Conservation (phyloP, 1,284 basidiomycete genomes). For the Porogramme epimiltina region DNA sequence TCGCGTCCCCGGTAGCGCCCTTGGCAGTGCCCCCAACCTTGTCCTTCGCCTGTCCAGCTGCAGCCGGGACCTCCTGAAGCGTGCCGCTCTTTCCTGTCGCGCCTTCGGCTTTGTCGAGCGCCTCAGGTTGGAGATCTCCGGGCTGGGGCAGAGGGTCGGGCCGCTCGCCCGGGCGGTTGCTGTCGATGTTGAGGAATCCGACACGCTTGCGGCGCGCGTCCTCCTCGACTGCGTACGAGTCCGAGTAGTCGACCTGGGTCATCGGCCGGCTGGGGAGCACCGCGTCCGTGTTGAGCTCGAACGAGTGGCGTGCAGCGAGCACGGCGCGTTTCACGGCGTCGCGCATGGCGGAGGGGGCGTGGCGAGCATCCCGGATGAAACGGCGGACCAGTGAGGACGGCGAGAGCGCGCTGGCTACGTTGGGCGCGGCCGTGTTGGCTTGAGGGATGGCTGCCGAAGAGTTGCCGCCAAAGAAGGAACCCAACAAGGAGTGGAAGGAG, state of each 20-base stretch:
- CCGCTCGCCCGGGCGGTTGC: slow-evolving; percentile 21
- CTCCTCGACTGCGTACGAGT: slow-evolving; percentile 13
- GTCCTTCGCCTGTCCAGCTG: no score
- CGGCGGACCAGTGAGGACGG: slow-evolving; percentile 7
- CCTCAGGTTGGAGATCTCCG: background rate
- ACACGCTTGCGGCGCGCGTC: slow-evolving; percentile 15
- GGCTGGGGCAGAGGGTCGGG: no score
- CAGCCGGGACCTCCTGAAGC: no score
- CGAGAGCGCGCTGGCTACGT: background rate
- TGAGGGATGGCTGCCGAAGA: background rate
- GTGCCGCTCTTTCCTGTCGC: no score
- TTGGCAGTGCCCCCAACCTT: no score
- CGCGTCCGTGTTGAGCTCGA: slow-evolving; percentile 29
- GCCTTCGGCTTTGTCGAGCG: slow-evolving; percentile 3
- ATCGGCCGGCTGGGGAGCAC: slow-evolving; percentile 13
- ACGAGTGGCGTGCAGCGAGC: slow-evolving; percentile 12
- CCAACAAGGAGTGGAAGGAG: slow-evolving; percentile 13
- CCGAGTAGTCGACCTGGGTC: slow-evolving; percentile 15
- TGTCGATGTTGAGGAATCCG: slow-evolving; percentile 32
- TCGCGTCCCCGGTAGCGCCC: no score
- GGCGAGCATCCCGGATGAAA: slow-evolving; percentile 1
- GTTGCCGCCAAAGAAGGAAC: background rate
- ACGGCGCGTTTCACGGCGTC: background rate
- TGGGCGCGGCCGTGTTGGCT: background rate
- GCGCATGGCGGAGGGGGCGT: slow-evolving; percentile 3